Base-by-base conservation (phyloP, 164 flowering plant genomes). In the Piper betle region DNA sequence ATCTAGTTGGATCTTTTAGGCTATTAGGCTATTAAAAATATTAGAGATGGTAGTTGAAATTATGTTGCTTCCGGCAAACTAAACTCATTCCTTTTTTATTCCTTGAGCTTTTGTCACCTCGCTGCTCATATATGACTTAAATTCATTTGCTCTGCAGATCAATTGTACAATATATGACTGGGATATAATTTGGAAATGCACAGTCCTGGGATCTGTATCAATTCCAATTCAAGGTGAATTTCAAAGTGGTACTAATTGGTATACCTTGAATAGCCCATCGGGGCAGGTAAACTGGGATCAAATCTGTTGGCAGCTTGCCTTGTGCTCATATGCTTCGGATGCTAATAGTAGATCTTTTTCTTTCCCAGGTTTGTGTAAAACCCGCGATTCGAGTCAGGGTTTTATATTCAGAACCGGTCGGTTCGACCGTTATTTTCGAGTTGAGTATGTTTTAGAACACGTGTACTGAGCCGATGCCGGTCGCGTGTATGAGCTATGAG, bases 171-270 rank as follows among this genome's bases (percentile, higher is more conserved):
- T 93, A 64, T 85, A 86, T 82, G 99, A 93, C 62, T 93, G 99
- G 99, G 99, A 93, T 76, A 93, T 90, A 74, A 80, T 93, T 63
- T 93, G 99, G 99, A 93, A 90, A 78, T 90, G 97, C 75, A 67
- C 96, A 57, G 85, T 82, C 72, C 95, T 93, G 72, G 99, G 99
- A 71, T 86, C 97, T 39, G 91, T 80, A 55, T 74, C 86, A 71
- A 82, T 93, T 74, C 72, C 83, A 53, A 81, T 93, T 74, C 82
- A 86, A 78, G 74, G 66, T 68, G 99, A 86, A 75, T 87, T 83
- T 71, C 87, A 93, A 74, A 81, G 83, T 57, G 92, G 92, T 69
- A 85, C 95, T 37, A 72, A 78, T 42, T 93, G 99, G 99, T 78
- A 93, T 74, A 66, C 91, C 48, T 72, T 93, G 64, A 86, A 89